Conservation (phyloP, 2,329 filamentous ascomycete genomes). For the Alternaria longipes region DNA sequence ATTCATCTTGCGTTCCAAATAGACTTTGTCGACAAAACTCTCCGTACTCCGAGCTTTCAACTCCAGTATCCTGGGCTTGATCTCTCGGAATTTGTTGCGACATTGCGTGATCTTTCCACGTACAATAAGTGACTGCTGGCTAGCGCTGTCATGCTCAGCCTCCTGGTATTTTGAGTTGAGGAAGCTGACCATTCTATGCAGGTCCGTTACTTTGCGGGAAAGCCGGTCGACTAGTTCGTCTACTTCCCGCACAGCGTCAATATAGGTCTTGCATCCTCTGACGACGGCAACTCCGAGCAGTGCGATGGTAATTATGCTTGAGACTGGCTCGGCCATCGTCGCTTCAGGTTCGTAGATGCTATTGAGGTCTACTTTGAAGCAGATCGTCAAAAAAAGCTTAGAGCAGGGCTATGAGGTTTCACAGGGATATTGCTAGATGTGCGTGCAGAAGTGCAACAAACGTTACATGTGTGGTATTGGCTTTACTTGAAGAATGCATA, state of each 20-base stretch:
- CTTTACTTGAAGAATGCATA: slow-evolving; percentile 6
- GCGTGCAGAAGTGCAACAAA: background rate
- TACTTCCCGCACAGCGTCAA: slow-evolving; percentile 18
- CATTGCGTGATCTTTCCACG: slow-evolving; percentile 15
- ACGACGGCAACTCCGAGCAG: slow-evolving; percentile 20
- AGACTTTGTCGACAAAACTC: slow-evolving; percentile 19
- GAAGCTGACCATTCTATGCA: slow-evolving; percentile 13
- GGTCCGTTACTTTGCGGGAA: slow-evolving; percentile 12
- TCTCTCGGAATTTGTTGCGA: slow-evolving; percentile 9
- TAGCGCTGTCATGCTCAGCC: slow-evolving; percentile 1
- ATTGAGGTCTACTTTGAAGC: background rate
- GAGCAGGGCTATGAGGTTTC: background rate
- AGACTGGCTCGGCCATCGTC: slow-evolving; percentile 28
- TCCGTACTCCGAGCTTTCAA: slow-evolving; percentile 17
- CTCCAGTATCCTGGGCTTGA: slow-evolving; percentile 14
- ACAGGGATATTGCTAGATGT: background rate
- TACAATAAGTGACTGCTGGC: slow-evolving; percentile 12
- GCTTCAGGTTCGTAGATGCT: background rate
- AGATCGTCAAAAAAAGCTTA: background rate
- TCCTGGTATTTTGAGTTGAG: slow-evolving; percentile 18
- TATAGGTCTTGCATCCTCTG: slow-evolving; percentile 19
- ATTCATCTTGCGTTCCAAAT: slow-evolving; percentile 18
- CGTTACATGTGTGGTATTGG: background rate
- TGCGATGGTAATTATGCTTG: slow-evolving; percentile 25
- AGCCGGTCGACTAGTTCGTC: slow-evolving; percentile 5